Evolutionary conservation across 352 stramenopile genomes (phyloP).

Genomic region (Phytophthora melonis): DNA sequence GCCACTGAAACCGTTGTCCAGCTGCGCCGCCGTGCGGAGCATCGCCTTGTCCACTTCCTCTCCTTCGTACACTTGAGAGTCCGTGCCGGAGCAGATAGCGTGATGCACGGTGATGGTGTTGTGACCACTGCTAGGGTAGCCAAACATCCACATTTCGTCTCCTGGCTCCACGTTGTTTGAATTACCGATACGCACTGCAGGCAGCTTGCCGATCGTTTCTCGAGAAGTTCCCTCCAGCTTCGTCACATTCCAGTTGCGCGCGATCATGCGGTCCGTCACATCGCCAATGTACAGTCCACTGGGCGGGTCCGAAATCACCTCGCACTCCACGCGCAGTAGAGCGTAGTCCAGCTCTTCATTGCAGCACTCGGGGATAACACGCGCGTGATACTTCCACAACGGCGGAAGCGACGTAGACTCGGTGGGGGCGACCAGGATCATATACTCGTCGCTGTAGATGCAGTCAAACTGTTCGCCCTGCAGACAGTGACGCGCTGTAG

Average conservation of each 20-base stretch:
- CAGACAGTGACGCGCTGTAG: slow-evolving; percentile 82
- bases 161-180: slow-evolving; percentile 90
- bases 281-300: slow-evolving; percentile 91
- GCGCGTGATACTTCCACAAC: slow-evolving; percentile 88
- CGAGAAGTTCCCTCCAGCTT: slow-evolving; percentile 80
- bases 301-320: slow-evolving; percentile 86
- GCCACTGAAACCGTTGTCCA: slow-evolving; percentile 90
- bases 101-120: slow-evolving; percentile 92
- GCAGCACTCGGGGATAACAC: slow-evolving; percentile 83
- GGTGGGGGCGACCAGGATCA: slow-evolving; percentile 87
- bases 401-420: slow-evolving; percentile 83
- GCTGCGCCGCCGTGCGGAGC: slow-evolving; percentile 82
- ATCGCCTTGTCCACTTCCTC: slow-evolving; percentile 90
- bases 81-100: slow-evolving; percentile 89
- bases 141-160: slow-evolving; percentile 93
- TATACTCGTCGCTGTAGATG: slow-evolving; percentile 89
- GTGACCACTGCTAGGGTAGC: slow-evolving; percentile 88
- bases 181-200: slow-evolving; percentile 84
- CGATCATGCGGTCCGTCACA: slow-evolving; percentile 88
- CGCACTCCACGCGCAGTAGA: slow-evolving; percentile 82
- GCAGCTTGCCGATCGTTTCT: slow-evolving; percentile 77
- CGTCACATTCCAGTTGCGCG: slow-evolving; percentile 83
- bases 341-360: slow-evolving; percentile 89
- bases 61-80: slow-evolving; percentile 87
- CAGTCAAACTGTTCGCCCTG: slow-evolving; percentile 89